Evolutionary conservation across 371 early-diverging fungal genomes (phyloP).

Genomic region (Umbelopsis sp.): DNA sequence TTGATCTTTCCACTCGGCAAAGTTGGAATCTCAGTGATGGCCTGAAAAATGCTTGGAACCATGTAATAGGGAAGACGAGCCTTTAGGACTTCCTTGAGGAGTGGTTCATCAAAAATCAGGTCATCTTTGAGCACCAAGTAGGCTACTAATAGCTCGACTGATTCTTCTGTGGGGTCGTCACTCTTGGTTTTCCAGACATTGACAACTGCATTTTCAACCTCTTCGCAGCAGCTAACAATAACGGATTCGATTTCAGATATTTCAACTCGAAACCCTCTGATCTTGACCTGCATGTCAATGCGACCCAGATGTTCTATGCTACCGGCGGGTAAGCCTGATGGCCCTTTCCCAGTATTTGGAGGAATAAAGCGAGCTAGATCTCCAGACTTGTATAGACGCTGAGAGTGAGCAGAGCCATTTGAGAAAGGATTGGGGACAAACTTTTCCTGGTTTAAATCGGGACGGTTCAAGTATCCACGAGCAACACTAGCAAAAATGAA

Average conservation of each 20-base stretch:
- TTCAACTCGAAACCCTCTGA: constrained; percentile 8
- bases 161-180: not conserved
- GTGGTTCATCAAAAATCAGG: not conserved
- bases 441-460: constrained; percentile 2
- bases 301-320: constrained; percentile 14
- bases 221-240: not conserved
- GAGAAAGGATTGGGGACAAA: constrained; percentile 7
- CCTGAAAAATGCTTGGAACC: not conserved
- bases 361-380: constrained; percentile 11
- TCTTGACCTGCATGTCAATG: constrained; percentile 12
- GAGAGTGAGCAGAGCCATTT: not conserved
- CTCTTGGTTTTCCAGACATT: constrained; percentile 4
- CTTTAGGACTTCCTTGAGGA: not conserved
- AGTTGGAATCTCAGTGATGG: not conserved
- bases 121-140: not conserved
- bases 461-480: constrained; percentile 14
- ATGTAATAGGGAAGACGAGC: not conserved
- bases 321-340: not conserved
- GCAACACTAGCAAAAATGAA: not conserved
- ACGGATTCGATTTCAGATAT: constrained; percentile 8
- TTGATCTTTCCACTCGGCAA: constrained; percentile 7
- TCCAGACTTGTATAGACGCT: constrained; percentile 4
- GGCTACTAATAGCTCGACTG: not conserved
- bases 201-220: not conserved
- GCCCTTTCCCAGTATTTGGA: not conserved